Evolutionary conservation across 2,329 filamentous ascomycete species (phyloP).

Genomic region (Acrodontium crateriforme): DNA sequence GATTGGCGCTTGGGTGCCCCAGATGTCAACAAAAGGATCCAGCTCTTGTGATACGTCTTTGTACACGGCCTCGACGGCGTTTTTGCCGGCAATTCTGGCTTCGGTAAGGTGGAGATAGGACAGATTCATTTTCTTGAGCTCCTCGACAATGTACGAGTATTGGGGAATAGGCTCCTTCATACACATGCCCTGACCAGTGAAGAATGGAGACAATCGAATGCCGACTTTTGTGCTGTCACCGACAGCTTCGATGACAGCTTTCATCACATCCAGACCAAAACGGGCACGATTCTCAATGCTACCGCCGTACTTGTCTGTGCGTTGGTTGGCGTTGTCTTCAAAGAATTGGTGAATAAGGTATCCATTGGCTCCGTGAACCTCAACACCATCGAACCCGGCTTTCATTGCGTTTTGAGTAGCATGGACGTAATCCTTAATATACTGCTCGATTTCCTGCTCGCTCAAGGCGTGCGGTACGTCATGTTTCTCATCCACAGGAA

Average conservation of each 20-base stretch:
- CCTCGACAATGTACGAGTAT: constrained; percentile 41
- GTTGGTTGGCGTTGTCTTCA: constrained; percentile 39
- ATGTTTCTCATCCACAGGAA: constrained; percentile 4
- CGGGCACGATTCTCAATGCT: constrained; percentile 34
- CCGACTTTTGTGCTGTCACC: constrained; percentile 34
- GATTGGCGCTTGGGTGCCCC: constrained; percentile 16
- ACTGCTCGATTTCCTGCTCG: constrained; percentile 24
- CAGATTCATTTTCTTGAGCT: constrained; percentile 37
- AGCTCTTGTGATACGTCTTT: constrained; percentile 8
- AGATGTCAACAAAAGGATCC: constrained; percentile 10
- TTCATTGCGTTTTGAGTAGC: constrained; percentile 30
- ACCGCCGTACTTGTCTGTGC: constrained; percentile 34
- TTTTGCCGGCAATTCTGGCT: constrained; percentile 32
- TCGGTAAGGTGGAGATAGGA: constrained; percentile 49
- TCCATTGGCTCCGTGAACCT: constrained; percentile 26
- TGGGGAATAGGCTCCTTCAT: constrained; percentile 42
- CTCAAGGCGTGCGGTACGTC: constrained; percentile 22
- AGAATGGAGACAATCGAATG: constrained; percentile 47
- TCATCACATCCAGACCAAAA: constrained; percentile 38
- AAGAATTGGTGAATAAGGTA: constrained; percentile 54
- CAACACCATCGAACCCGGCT: constrained; percentile 48
- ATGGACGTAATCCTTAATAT: constrained; percentile 23
- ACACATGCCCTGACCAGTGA: constrained; percentile 44
- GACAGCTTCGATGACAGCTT: constrained; percentile 33
- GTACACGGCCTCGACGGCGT: constrained; percentile 24